These are phyloP conservation scores for Tuber indicum DNA, from an alignment of 495 filamentous ascomycete species.

Conservation along the genomic window DNA sequence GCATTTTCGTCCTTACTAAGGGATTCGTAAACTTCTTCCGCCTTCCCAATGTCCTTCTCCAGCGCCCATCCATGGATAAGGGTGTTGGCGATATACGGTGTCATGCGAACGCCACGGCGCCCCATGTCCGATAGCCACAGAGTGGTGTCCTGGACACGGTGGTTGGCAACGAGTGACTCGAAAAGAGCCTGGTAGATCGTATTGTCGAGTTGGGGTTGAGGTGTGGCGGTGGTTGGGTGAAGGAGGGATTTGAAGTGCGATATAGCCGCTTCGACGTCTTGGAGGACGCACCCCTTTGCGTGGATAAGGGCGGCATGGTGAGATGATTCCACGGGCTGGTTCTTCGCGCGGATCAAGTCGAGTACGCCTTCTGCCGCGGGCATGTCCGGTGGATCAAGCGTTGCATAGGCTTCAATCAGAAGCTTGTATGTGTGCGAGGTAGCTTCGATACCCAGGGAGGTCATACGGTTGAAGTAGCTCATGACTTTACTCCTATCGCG, in stretches of 20 bases:
- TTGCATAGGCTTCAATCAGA: constrained; percentile 90
- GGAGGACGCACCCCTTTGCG: constrained; percentile 87
- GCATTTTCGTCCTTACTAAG: constrained; percentile 46
- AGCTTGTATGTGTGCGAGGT: constrained; percentile 97
- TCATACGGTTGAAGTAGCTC: constrained; percentile 94
- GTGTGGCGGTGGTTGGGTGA: not conserved
- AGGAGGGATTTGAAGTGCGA: constrained; percentile 74
- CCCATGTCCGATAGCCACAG: constrained; percentile 68
- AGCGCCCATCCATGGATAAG: constrained; percentile 97
- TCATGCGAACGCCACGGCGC: constrained; percentile 66
- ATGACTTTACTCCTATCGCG: constrained; percentile 88
- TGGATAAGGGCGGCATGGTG: constrained; percentile 95
- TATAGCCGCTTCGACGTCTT: constrained; percentile 78
- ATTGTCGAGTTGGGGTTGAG: constrained; percentile 60
- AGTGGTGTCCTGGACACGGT: constrained; percentile 70
- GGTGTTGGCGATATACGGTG: constrained; percentile 96
- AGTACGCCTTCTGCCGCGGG: constrained; percentile 78
- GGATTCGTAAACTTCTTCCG: constrained; percentile 67
- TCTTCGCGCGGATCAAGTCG: constrained; percentile 65
- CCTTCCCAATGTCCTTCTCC: constrained; percentile 71
- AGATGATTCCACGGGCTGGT: constrained; percentile 75
- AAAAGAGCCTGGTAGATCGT: constrained; percentile 94
- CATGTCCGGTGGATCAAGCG: constrained; percentile 89
- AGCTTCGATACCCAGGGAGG: constrained; percentile 74
- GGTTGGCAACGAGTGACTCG: constrained; percentile 93